phyloP scores from a whole-genome alignment of 345 rosid genomes.

The Populus nigra region DNA sequence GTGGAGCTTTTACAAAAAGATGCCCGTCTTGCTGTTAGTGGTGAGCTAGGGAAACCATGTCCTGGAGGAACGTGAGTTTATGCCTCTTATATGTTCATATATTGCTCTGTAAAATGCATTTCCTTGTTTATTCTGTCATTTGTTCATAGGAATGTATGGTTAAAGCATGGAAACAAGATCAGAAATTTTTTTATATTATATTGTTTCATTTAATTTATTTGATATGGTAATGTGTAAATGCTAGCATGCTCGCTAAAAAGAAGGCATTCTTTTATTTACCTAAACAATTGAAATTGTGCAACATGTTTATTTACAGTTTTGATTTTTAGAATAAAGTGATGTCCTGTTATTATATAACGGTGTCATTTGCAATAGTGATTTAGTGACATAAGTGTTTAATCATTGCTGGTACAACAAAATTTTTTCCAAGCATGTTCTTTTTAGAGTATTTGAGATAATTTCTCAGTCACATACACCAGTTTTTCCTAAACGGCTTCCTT shows the following conservation, averaged over 20 bases:
- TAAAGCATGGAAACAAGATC: background rate
- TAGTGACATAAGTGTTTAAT: background rate
- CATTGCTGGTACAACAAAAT: no score
- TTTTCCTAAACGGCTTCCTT: background rate
- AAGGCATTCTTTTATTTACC: background rate
- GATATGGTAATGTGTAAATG: background rate
- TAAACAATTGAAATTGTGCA: background rate
- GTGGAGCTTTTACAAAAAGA: conserved; percentile 98
- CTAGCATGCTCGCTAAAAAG: background rate
- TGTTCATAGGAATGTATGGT: background rate
- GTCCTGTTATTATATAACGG: background rate
- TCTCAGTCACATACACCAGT: background rate
- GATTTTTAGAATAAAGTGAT: background rate
- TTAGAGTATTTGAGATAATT: background rate
- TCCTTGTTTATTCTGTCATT: background rate
- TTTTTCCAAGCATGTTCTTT: background rate
- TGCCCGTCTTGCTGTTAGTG: conserved; percentile 77
- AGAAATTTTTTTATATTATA: background rate
- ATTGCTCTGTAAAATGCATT: background rate
- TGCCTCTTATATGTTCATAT: background rate
- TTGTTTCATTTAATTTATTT: background rate
- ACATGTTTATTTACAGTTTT: background rate
- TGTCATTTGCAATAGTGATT: background rate
- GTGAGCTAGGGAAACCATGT: conserved; percentile 82
- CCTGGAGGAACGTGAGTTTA: conserved; percentile 81